These are phyloP conservation scores for Tylopilus vinaceipallidus DNA, from an alignment of 768 basidiomycete genomes.

Conservation along the genomic window DNA sequence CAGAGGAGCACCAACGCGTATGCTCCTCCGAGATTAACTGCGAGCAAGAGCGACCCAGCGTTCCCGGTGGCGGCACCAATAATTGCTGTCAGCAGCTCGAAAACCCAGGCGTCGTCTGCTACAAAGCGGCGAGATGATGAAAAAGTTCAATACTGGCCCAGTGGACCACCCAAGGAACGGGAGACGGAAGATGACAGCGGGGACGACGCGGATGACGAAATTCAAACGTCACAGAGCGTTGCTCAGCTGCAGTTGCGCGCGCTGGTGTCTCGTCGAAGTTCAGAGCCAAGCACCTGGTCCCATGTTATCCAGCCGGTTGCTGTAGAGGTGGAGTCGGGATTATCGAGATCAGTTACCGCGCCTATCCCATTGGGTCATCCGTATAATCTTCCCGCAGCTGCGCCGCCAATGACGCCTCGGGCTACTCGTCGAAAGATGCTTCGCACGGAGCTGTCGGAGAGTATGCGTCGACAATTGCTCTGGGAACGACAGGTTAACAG, in stretches of 20 bases:
- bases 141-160: conserved; percentile 53
- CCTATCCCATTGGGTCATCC: conserved; percentile 64
- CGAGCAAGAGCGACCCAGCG: conserved; percentile 58
- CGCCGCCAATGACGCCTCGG: conserved; percentile 74
- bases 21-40: conserved; percentile 36
- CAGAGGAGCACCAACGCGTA: conserved; percentile 31
- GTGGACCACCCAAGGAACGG: conserved; percentile 59
- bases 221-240: conserved; percentile 62
- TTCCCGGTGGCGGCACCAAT: conserved; percentile 54
- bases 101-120: conserved; percentile 21
- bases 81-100: conserved; percentile 34
- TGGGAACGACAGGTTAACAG: conserved; percentile 74
- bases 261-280: conserved; percentile 46
- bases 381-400: conserved; percentile 68
- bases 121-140: conserved; percentile 27
- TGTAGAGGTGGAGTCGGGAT: conserved; percentile 16
- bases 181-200: conserved; percentile 70
- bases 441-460: conserved; percentile 81
- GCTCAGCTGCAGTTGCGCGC: conserved; percentile 67
- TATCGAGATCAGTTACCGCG: conserved; percentile 35
- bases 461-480: conserved; percentile 72
- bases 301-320: conserved; percentile 21
- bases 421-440: conserved; percentile 86
- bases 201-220: conserved; percentile 46
- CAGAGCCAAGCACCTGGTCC: conserved; percentile 27